Conservation (phyloP, 2,329 filamentous ascomycete species). For the Paraphaeosphaeria minitans region DNA sequence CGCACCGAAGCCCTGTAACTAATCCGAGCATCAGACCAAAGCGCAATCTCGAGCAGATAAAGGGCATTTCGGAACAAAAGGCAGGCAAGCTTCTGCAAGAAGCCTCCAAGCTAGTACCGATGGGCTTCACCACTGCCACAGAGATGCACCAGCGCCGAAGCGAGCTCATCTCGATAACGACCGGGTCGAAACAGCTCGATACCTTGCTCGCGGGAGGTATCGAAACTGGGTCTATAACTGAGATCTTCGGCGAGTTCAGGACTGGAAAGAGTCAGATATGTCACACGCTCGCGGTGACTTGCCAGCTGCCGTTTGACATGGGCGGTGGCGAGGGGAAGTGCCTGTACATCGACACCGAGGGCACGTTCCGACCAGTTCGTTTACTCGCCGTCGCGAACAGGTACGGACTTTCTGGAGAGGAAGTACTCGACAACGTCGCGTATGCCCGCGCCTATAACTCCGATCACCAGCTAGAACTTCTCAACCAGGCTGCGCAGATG, state of each 20-base stretch:
- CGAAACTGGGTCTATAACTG: constrained; percentile 96
- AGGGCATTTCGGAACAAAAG: constrained; percentile 97
- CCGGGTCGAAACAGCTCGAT: constrained; percentile 95
- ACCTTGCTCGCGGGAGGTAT: constrained; percentile 92
- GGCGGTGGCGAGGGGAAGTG: constrained; percentile 98
- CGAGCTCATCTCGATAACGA: constrained; percentile 97
- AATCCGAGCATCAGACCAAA: constrained; percentile 57
- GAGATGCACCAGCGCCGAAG: constrained; percentile 98
- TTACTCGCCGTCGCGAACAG: constrained; percentile 90
- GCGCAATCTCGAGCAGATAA: constrained; percentile 88
- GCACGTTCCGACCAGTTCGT: constrained; percentile 89
- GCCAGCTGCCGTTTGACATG: constrained; percentile 98
- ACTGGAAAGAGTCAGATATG: constrained; percentile 99
- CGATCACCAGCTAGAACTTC: constrained; percentile 91
- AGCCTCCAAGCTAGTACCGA: constrained; percentile 95
- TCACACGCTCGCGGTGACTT: constrained; percentile 97
- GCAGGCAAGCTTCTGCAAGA: constrained; percentile 88
- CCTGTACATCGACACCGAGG: constrained; percentile 97
- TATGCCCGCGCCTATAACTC: constrained; percentile 99
- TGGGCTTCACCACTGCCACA: constrained; percentile 98
- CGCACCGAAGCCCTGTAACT: constrained; percentile 20
- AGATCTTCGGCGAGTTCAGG: constrained; percentile 96
- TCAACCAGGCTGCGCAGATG: constrained; percentile 96
- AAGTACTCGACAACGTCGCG: constrained; percentile 96
- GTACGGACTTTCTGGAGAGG: constrained; percentile 92